Base-by-base conservation (phyloP, 2,329 filamentous ascomycete species). In the Pestalotiopsis sp. region DNA sequence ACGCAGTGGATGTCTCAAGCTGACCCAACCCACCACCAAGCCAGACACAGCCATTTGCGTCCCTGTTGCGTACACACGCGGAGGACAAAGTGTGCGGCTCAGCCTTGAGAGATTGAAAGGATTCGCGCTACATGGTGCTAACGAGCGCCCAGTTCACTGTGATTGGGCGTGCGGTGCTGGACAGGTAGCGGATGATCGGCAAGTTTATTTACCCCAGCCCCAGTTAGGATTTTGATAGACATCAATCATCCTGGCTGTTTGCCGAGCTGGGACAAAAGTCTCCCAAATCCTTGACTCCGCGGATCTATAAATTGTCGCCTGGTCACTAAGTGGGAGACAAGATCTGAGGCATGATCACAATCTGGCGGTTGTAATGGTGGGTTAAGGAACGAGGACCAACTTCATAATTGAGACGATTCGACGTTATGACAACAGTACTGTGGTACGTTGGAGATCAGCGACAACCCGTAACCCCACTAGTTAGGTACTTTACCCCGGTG, bases 131-230 rank as follows among this genome's bases (percentile, higher is more conserved):
- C 59, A 61, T 61, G 59, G 59, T 61, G 13, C 59, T 61, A 39
- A n/a, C 12, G 59, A 36, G 31, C 59, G 59, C 59, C 12, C 31
- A 20, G n/a, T 36, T 17, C 31, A 36, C n/a, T 31, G 11, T 61
- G 59, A 61, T 61, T 61, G 59, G 59, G 31, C 59, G 31, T n/a
- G 9, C 36, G 25, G 20, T 20, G 6, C 27, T 17, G 20, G 27
- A 61, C 4, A 36, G 25, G 14, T n/a, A 39, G 59, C 59, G 31
- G 59, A 41, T 38, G 59, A 61, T 61, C 59, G 59, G 59, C 59
- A 61, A 20, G 59, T 13, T 61, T 52, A 52, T 52, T 52, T 61
- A 61, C 57, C 20, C 57, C 57, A 59, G 20, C 57, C 27, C 27
- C 27, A 27, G 20, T 23, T 36, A 52, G 45, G 45, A 52, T 52